Conservation (phyloP, 352 stramenopile genomes). For the Phytophthora litchii region DNA sequence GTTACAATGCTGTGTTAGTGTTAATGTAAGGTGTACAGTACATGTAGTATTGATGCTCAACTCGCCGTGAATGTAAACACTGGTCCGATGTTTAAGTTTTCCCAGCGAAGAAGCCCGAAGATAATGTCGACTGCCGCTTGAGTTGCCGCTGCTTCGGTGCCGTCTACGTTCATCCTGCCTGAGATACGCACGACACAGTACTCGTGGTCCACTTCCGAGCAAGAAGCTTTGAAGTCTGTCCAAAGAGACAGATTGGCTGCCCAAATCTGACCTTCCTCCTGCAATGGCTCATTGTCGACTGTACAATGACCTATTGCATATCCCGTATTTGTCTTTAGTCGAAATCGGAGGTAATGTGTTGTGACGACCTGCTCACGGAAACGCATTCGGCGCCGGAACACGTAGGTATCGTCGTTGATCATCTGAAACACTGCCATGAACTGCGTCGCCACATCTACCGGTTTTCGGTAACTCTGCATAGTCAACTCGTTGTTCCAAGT, state of each 20-base stretch:
- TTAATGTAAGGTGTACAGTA: no score
- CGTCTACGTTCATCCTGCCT: slow-evolving; percentile 27
- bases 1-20: no score
- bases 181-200: slow-evolving; percentile 36
- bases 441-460: slow-evolving; percentile 31
- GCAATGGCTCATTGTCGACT: slow-evolving; percentile 12
- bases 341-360: slow-evolving; percentile 53
- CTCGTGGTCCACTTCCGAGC: slow-evolving; percentile 18
- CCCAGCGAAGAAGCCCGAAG: slow-evolving; percentile 59
- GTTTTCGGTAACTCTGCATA: slow-evolving; percentile 47
- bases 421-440: slow-evolving; percentile 42
- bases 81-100: slow-evolving; percentile 55
- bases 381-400: slow-evolving; percentile 36
- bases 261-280: slow-evolving; percentile 31
- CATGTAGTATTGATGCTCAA: slow-evolving; percentile 6
- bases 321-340: slow-evolving; percentile 36
- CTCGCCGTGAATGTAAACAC: slow-evolving; percentile 43
- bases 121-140: slow-evolving; percentile 48
- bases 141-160: slow-evolving; percentile 20
- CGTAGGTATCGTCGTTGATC: slow-evolving; percentile 63
- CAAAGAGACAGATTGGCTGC: slow-evolving; percentile 38
- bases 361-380: slow-evolving; percentile 25
- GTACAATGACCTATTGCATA: slow-evolving; percentile 36
- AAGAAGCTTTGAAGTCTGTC: slow-evolving; percentile 35
- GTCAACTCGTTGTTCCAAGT: slow-evolving; percentile 49